Evolutionary conservation across 768 basidiomycete species (phyloP), one percentile per base, ranked within the genome.

Genomic region (Agaricus sinodeliciosus): DNA sequence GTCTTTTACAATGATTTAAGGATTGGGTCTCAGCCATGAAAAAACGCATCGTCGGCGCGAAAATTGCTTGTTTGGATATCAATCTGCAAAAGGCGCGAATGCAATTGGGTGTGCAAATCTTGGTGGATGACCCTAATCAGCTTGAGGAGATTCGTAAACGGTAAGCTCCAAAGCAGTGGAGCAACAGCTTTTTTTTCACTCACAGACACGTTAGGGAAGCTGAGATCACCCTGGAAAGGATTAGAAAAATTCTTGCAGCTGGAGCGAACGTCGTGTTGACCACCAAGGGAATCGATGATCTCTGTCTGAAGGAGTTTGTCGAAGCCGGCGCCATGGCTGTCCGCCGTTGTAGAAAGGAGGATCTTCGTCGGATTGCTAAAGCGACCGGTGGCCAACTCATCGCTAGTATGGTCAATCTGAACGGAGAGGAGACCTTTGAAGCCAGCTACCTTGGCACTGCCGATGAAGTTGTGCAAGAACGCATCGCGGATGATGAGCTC

Each of bases 321-420:
- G 96, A 99, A 70, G 94, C 94, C 16, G 96, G 96, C 37, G 95
- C 95, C 1, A 98, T 98, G 89, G 96, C 94, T 41, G 96, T 97
- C 45, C 85, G 96, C 58, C 80, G 96, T 60, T 98, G 96, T 73
- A 84, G 88, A 67, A 99, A 99, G 69, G 96, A 99, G 66, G 96
- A 99, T 66, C 80, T 98, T 45, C 85, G 93, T 52, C 85, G 96
- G 47, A 98, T 98, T 60, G 96, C 96, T 25, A 95, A 87, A 68
- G 95, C 96, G 8, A 97, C 94, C 0, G 96, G 96, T 22, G 96
- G 94, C 8, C 91, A 90, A 22, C 76, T 98, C 37, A 82, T 98
- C 50, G 90, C 90, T 9, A 92, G 87, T 64, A 76, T 98, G 51
- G 95, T 94, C 8, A 96, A 98, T 69, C 77, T 99, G 9, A 95